phyloP scores from a whole-genome alignment of 2,329 filamentous ascomycete genomes.

The Hypoxylon sp. region DNA sequence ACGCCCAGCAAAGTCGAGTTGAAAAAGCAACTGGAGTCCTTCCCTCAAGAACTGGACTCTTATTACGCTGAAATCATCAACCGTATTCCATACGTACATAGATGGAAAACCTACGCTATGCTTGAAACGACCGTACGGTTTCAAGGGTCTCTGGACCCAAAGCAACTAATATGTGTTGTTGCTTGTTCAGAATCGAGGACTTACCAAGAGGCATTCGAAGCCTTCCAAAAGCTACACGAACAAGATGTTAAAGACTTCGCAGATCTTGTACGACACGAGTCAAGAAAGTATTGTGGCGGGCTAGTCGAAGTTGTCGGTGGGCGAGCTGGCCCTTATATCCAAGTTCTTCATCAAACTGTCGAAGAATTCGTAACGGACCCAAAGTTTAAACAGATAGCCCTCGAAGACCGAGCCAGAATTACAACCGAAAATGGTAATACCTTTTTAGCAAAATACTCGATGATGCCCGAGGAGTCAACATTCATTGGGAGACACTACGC shows the following conservation, averaged over 20 bases:
- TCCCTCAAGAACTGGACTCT: not conserved
- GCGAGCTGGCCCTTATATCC: constrained; percentile 2
- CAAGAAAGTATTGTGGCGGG: constrained; percentile 24
- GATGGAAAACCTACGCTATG: constrained; percentile 7
- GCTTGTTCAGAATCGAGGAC: constrained; percentile 15
- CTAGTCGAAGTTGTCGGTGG: constrained; percentile 19
- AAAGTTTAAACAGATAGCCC: constrained; percentile 26
- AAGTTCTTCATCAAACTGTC: constrained; percentile 40
- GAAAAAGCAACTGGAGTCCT: not conserved
- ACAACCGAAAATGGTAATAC: constrained; percentile 29
- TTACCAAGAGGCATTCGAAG: not conserved
- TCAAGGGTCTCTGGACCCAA: not conserved
- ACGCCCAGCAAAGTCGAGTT: not conserved
- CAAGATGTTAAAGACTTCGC: not conserved
- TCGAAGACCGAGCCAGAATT: constrained; percentile 21
- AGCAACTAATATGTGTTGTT: constrained; percentile 6
- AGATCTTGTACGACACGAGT: not conserved
- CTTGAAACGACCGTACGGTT: constrained; percentile 1
- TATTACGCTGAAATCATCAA: not conserved
- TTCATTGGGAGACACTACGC: not conserved
- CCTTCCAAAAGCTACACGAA: not conserved
- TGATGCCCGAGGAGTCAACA: not conserved
- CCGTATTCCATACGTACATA: constrained; percentile 8
- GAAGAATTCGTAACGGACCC: constrained; percentile 31
- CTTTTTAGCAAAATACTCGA: constrained; percentile 24